phyloP scores from a whole-genome alignment of 2,329 filamentous ascomycete genomes.

The Beauveria sp. region DNA sequence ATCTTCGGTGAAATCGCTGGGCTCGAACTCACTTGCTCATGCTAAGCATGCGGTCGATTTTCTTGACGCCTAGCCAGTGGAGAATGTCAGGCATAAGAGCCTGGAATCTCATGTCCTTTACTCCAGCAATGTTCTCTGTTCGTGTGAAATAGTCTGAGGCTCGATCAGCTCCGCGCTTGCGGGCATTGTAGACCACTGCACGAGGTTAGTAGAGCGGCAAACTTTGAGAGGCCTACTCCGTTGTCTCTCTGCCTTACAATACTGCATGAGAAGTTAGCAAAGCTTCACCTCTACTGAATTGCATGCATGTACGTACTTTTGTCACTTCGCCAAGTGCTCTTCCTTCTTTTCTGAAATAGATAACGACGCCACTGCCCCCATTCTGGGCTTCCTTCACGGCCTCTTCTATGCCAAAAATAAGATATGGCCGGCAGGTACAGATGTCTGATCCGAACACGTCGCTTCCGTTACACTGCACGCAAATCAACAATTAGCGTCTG shows the following conservation, averaged over 20 bases:
- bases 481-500: background rate
- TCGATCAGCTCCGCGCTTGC: constrained; percentile 69
- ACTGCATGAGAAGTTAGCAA: constrained; percentile 23
- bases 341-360: constrained; percentile 98
- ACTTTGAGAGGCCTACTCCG: background rate
- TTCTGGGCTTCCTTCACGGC: constrained; percentile 95
- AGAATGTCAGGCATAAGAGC: constrained; percentile 96
- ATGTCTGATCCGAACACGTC: constrained; percentile 98
- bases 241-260: background rate
- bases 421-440: constrained; percentile 90
- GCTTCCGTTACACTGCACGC: constrained; percentile 72
- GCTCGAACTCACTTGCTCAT: constrained; percentile 75
- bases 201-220: background rate
- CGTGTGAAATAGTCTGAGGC: constrained; percentile 93
- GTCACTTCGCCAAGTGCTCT: constrained; percentile 91
- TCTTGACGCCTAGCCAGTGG: constrained; percentile 96
- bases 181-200: constrained; percentile 64
- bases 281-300: background rate
- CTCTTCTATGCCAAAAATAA: constrained; percentile 95
- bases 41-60: constrained; percentile 96
- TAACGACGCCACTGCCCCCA: constrained; percentile 88
- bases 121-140: constrained; percentile 96
- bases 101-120: constrained; percentile 96
- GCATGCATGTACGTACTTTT: constrained; percentile 54
- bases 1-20: background rate